Percentiles rank a stretch among this genome's conserved stretches.
Evolutionary conservation across 371 early-diverging fungal species (phyloP).

Genomic region (Mucor mucedo): DNA sequence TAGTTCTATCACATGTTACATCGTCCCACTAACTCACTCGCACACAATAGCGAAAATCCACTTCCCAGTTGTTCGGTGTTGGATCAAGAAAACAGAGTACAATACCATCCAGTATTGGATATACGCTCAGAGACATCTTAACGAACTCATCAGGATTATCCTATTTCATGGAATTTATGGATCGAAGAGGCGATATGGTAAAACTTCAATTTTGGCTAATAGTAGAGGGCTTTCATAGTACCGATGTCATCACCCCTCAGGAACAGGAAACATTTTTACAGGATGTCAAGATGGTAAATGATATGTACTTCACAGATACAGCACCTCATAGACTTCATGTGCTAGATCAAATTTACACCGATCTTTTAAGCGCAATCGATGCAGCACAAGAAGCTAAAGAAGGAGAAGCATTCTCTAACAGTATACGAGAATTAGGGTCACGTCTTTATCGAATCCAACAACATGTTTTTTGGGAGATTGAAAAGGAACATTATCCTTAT

Average conservation of each 20-base stretch:
- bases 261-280: conserved; percentile 54
- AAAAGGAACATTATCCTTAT: conserved; percentile 62
- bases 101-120: conserved; percentile 23
- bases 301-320: conserved; percentile 68
- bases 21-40: neutral
- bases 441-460: conserved; percentile 46
- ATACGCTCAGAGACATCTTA: conserved; percentile 56
- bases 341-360: conserved; percentile 28
- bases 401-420: conserved; percentile 6
- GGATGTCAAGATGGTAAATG: conserved; percentile 69
- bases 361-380: conserved; percentile 33
- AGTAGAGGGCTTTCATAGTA: conserved; percentile 70
- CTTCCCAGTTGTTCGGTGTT: conserved; percentile 33
- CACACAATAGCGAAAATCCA: conserved; percentile 24
- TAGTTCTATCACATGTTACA: neutral
- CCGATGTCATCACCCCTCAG: conserved; percentile 13
- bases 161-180: conserved; percentile 86
- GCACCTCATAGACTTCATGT: conserved; percentile 56
- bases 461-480: conserved; percentile 70
- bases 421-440: conserved; percentile 29
- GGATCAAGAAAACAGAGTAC: conserved; percentile 28
- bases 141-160: conserved; percentile 72
- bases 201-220: conserved; percentile 80
- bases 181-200: conserved; percentile 66
- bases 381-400: conserved; percentile 11